Conservation (phyloP, 306 rosid species). For the Castanea sativa region DNA sequence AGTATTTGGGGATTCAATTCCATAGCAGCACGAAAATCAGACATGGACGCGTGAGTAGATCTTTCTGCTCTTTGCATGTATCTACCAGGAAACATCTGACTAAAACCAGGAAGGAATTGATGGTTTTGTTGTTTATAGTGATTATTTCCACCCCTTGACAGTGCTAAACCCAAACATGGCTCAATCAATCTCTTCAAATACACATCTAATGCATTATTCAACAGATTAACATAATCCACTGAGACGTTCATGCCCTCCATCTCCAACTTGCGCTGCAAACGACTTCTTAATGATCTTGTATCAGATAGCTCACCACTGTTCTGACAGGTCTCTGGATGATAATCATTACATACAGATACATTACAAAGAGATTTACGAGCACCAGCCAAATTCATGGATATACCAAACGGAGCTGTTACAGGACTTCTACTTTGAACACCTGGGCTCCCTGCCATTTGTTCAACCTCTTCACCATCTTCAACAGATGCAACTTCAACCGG, state of each 20-base stretch:
- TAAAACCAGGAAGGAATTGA: constrained; percentile 27
- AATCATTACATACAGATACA: constrained; percentile 35
- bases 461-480: constrained; percentile 99
- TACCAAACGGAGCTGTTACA: constrained; percentile 92
- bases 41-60: constrained; percentile 43
- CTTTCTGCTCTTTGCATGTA: constrained; percentile 32
- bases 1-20: constrained; percentile 72
- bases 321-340: constrained; percentile 62
- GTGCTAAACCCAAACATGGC: constrained; percentile 59
- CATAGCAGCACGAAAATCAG: constrained; percentile 70
- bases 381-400: constrained; percentile 50
- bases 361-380: constrained; percentile 50
- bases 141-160: constrained; percentile 42
- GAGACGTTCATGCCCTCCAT: constrained; percentile 57
- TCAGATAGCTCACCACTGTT: constrained; percentile 67
- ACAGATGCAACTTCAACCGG: constrained; percentile 78
- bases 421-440: constrained; percentile 89
- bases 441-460: constrained; percentile 83
- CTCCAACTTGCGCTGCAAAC: constrained; percentile 70
- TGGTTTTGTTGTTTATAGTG: constrained; percentile 25
- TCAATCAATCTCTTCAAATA: constrained; percentile 84
- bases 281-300: constrained; percentile 59
- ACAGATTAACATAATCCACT: constrained; percentile 65
- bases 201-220: constrained; percentile 80
- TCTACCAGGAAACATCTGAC: constrained; percentile 34